A percentile compares a stretch with the other conserved stretches of the same genome.
Evolutionary conservation across 345 rosid genomes (phyloP).

Genomic region (Gynandropsis gynandra): DNA sequence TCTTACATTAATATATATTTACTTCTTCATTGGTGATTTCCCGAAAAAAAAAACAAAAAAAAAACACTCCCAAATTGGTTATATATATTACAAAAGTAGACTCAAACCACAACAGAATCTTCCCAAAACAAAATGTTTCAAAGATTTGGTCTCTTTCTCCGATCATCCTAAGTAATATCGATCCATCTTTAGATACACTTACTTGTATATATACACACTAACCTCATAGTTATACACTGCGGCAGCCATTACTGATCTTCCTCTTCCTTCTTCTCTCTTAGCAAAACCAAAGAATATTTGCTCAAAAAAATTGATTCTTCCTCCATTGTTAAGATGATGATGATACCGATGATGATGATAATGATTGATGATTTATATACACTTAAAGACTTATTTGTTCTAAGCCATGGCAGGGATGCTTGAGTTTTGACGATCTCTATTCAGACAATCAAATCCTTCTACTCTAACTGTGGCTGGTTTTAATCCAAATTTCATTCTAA

Average conservation of each 20-base stretch:
- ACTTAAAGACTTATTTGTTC: slow-evolving; percentile 36
- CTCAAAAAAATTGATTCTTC: not conserved
- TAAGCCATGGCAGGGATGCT: slow-evolving; percentile 98
- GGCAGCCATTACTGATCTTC: slow-evolving; percentile 21
- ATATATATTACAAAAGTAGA: slow-evolving; percentile 14
- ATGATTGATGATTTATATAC: slow-evolving; percentile 38
- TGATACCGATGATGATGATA: no score
- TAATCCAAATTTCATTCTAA: slow-evolving; percentile 63
- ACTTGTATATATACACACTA: slow-evolving; percentile 24
- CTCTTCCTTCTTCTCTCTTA: slow-evolving; percentile 14
- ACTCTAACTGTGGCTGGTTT: slow-evolving; percentile 92
- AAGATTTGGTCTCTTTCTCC: slow-evolving; percentile 18
- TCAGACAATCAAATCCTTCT: slow-evolving; percentile 99
- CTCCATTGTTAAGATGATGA: slow-evolving; percentile 22
- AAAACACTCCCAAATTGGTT: not conserved
- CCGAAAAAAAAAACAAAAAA: slow-evolving; percentile 5
- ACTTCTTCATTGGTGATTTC: slow-evolving; percentile 10
- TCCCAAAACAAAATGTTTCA: slow-evolving; percentile 15
- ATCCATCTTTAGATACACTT: slow-evolving; percentile 15
- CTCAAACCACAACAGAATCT: slow-evolving; percentile 9
- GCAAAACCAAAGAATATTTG: slow-evolving; percentile 1
- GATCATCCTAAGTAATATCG: no score
- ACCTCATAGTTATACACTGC: slow-evolving; percentile 18
- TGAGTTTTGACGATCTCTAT: slow-evolving; percentile 88
- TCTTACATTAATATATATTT: not conserved